Evolutionary conservation across 805 yeast genomes (phyloP).

Genomic region (Kodamaea fukazawae): DNA sequence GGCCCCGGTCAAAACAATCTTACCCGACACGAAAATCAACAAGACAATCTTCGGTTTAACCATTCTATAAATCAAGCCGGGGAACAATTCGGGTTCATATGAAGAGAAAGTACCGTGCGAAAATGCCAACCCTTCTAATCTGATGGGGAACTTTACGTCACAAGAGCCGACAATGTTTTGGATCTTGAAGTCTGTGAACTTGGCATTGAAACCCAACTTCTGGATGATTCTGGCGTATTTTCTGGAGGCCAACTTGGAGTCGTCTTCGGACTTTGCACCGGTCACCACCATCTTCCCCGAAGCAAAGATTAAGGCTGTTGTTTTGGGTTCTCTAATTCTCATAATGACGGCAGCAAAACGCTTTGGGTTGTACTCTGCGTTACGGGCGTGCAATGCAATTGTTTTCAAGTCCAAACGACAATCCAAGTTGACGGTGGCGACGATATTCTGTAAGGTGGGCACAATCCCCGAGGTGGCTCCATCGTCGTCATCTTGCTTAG

Average conservation of each 20-base stretch:
- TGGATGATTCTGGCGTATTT: conserved; percentile 98
- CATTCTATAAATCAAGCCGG: conserved; percentile 98
- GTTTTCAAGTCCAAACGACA: conserved; percentile 95
- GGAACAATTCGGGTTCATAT: conserved; percentile 96
- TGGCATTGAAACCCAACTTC: conserved; percentile 95
- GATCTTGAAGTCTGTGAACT: conserved; percentile 95
- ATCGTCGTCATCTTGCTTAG: conserved; percentile 51
- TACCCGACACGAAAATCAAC: conserved; percentile 93
- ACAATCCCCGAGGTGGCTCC: conserved; percentile 91
- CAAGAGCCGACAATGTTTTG: conserved; percentile 98
- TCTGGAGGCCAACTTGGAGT: conserved; percentile 95
- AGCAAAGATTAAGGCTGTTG: conserved; percentile 96
- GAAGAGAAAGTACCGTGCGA: conserved; percentile 98
- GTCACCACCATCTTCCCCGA: conserved; percentile 99
- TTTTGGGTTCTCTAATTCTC: conserved; percentile 98
- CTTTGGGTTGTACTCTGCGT: conserved; percentile 97
- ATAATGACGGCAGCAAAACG: conserved; percentile 99
- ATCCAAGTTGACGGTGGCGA: conserved; percentile 95
- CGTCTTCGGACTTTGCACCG: conserved; percentile 98
- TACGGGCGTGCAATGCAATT: conserved; percentile 96
- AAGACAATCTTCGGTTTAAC: conserved; percentile 97
- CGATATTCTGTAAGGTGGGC: conserved; percentile 93
- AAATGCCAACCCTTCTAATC: conserved; percentile 95
- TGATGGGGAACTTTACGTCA: conserved; percentile 96
- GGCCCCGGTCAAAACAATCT: conserved; percentile 97